phyloP scores from a whole-genome alignment of 306 rosid species.

The Cucurbita maxima region DNA sequence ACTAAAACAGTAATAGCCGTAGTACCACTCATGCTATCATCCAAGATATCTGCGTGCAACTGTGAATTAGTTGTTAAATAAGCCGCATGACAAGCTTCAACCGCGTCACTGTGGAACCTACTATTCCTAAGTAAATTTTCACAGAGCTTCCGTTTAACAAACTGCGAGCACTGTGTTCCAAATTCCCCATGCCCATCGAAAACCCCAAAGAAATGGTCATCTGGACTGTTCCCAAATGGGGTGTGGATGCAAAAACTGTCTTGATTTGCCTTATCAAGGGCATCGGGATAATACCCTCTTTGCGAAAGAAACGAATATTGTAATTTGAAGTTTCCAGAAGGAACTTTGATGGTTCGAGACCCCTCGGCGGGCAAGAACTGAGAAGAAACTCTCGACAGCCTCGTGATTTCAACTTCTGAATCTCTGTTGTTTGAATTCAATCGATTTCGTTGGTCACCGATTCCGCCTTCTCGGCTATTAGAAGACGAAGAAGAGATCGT shows the following conservation, averaged over 20 bases:
- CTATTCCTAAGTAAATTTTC: conserved; percentile 69
- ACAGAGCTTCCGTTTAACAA: conserved; percentile 62
- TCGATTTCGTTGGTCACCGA: conserved; percentile 36
- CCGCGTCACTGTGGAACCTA: conserved; percentile 43
- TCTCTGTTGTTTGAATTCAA: conserved; percentile 31
- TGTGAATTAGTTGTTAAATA: conserved; percentile 57
- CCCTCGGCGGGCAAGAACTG: conserved; percentile 94
- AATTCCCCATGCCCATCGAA: conserved; percentile 94
- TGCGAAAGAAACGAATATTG: conserved; percentile 70
- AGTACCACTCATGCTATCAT: conserved; percentile 95
- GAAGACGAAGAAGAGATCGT: conserved; percentile 35
- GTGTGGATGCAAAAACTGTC: conserved; percentile 93
- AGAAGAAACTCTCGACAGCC: conserved; percentile 82
- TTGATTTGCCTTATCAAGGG: conserved; percentile 92
- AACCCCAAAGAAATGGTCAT: conserved; percentile 87
- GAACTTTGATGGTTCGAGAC: conserved; percentile 44
- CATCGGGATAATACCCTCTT: conserved; percentile 92
- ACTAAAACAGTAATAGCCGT: conserved; percentile 79
- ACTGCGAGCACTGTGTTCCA: conserved; percentile 87
- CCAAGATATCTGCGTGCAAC: conserved; percentile 56
- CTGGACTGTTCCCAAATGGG: conserved; percentile 57
- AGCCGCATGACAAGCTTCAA: conserved; percentile 75
- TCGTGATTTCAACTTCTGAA: conserved; percentile 58
- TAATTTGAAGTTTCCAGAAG: conserved; percentile 45
- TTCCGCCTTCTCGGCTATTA: conserved; percentile 24